These are phyloP conservation scores for Mycena galopus DNA, from an alignment of 768 basidiomycete genomes.

Conservation along the genomic window DNA sequence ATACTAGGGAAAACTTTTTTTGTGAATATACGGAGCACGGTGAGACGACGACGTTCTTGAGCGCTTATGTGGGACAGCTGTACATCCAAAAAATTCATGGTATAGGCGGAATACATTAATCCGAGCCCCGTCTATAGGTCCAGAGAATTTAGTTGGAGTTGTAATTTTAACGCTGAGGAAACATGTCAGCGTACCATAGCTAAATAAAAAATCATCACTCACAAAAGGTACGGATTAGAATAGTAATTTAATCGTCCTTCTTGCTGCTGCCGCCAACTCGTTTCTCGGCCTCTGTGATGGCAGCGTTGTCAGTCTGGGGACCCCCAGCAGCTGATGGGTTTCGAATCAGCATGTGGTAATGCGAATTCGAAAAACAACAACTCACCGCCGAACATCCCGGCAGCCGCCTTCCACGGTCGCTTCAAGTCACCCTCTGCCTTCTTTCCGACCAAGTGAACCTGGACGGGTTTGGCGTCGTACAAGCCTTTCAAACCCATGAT, in stretches of 20 bases:
- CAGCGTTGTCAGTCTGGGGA: slow-evolving; percentile 88
- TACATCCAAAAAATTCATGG: slow-evolving; percentile 1
- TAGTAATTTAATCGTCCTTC: slow-evolving; percentile 74
- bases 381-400: slow-evolving; percentile 80
- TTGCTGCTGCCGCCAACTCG: slow-evolving; percentile 71
- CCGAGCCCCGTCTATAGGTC: slow-evolving; percentile 27
- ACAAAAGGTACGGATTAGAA: slow-evolving; percentile 24
- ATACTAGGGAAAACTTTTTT: neutral
- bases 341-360: neutral
- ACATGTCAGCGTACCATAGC: neutral
- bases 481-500: slow-evolving; percentile 95
- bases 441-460: slow-evolving; percentile 86
- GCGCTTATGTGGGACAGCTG: neutral
- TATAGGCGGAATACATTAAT: slow-evolving; percentile 29
- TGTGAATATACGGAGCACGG: neutral
- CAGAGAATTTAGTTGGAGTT: slow-evolving; percentile 23
- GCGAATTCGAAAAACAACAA: slow-evolving; percentile 17
- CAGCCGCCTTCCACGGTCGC: slow-evolving; percentile 85
- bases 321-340: slow-evolving; percentile 60
- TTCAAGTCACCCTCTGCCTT: slow-evolving; percentile 88
- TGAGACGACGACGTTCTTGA: neutral
- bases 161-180: slow-evolving; percentile 35
- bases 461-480: slow-evolving; percentile 87
- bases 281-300: slow-evolving; percentile 92
- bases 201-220: neutral